These are phyloP conservation scores for Aegilops sharonensis DNA, from an alignment of 176 grass and related monocot genomes.

Conservation along the genomic window DNA sequence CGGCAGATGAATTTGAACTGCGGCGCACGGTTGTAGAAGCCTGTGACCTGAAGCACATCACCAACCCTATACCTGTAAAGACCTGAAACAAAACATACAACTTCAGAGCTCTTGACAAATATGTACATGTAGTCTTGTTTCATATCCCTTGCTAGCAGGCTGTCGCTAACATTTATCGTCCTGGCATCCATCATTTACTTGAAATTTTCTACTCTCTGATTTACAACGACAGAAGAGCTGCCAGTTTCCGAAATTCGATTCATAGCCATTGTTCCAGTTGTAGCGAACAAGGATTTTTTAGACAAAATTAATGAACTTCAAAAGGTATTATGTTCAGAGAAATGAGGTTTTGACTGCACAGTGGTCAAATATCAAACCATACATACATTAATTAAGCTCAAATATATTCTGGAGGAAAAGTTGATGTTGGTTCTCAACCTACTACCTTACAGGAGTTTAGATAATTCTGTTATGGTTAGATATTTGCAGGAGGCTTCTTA, in stretches of 20 bases:
- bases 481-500: slow-evolving; percentile 24
- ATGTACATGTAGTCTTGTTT: not conserved
- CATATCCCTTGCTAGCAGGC: not conserved
- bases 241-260: not conserved
- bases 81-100: slow-evolving; percentile 37
- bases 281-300: not conserved
- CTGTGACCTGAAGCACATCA: slow-evolving; percentile 69
- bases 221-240: not conserved
- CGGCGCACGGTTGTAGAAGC: slow-evolving; percentile 66
- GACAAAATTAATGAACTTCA: not conserved
- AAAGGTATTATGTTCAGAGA: not conserved
- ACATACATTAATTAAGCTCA: not conserved
- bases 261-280: not conserved
- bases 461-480: not conserved
- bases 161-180: not conserved
- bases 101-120: not conserved
- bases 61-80: slow-evolving; percentile 81
- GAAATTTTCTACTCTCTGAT: not conserved
- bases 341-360: not conserved
- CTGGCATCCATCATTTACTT: not conserved
- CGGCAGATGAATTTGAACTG: slow-evolving; percentile 86
- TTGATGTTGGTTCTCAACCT: not conserved
- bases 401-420: not conserved
- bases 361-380: not conserved
- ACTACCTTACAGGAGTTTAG: not conserved